Evolutionary conservation across 2,329 filamentous ascomycete species (phyloP).

Genomic region (Furcasterigmium sp.): DNA sequence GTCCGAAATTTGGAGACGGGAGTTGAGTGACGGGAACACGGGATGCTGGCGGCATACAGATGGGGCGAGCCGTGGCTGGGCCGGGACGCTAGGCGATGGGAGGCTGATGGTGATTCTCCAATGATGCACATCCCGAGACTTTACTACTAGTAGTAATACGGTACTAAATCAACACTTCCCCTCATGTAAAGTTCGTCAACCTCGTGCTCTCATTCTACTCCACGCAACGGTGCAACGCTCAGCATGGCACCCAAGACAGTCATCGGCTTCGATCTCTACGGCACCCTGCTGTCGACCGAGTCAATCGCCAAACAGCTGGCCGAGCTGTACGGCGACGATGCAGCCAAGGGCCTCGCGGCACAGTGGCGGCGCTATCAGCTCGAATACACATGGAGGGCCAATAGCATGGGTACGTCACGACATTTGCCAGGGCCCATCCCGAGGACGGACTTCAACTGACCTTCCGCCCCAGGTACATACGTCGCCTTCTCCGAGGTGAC

Average conservation of each 20-base stretch:
- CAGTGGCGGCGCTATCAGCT: slow-evolving; percentile 66
- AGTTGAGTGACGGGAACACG: too few relatives aligned
- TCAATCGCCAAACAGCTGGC: slow-evolving; percentile 59
- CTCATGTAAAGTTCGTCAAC: too few relatives aligned
- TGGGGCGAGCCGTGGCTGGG: too few relatives aligned
- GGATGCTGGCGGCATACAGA: too few relatives aligned
- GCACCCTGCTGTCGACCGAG: slow-evolving; percentile 66
- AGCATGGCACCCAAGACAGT: slow-evolving; percentile 28
- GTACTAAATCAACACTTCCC: slow-evolving; percentile 14
- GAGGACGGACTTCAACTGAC: neutral
- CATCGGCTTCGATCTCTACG: slow-evolving; percentile 72
- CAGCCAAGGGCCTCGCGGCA: slow-evolving; percentile 50
- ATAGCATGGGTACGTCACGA: slow-evolving; percentile 60
- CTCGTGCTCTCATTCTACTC: too few relatives aligned
- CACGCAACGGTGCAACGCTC: neutral
- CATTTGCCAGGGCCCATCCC: neutral
- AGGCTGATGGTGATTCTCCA: too few relatives aligned
- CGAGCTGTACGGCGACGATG: slow-evolving; percentile 50
- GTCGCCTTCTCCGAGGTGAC: slow-evolving; percentile 60
- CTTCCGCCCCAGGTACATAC: slow-evolving; percentile 48
- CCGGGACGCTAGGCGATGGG: too few relatives aligned
- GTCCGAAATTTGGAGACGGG: too few relatives aligned
- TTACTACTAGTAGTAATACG: too few relatives aligned
- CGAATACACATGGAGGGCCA: slow-evolving; percentile 73
- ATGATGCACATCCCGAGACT: too few relatives aligned